A percentile compares a stretch with the other conserved stretches of the same genome.
Evolutionary conservation across 2,329 filamentous ascomycete genomes (phyloP).

Genomic region (Pseudocercospora fuligena): DNA sequence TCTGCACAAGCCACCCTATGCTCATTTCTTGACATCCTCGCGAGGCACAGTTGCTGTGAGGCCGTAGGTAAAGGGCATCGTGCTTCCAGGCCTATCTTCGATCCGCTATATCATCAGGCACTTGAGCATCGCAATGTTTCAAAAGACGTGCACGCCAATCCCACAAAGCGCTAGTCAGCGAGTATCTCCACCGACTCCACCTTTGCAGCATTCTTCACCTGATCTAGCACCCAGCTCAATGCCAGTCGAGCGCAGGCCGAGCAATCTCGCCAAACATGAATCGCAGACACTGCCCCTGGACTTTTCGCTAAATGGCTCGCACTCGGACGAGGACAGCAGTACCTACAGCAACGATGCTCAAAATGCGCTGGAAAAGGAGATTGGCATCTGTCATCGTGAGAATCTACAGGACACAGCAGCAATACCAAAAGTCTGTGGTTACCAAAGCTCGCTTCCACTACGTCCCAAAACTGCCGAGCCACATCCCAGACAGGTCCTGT

Average conservation of each 20-base stretch:
- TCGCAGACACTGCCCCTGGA: slow-evolving; percentile 5
- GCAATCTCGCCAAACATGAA: slow-evolving; percentile 3
- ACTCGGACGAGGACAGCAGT: background rate
- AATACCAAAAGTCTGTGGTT: background rate
- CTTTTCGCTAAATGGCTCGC: background rate
- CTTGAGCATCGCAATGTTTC: background rate
- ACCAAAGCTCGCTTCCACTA: background rate
- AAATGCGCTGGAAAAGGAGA: background rate
- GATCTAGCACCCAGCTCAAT: slow-evolving; percentile 1
- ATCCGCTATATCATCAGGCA: background rate
- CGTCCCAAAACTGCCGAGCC: background rate
- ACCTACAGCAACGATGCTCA: background rate
- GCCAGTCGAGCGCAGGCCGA: slow-evolving; percentile 5
- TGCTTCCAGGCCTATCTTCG: background rate
- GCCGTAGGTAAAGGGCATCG: background rate
- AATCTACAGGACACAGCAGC: background rate
- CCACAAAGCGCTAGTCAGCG: background rate
- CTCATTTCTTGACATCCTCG: background rate
- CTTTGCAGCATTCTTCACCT: background rate
- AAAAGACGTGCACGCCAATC: background rate
- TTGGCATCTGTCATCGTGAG: background rate
- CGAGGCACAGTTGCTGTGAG: background rate
- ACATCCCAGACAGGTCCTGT: background rate
- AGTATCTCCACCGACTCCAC: background rate
- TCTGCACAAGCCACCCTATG: slow-evolving; percentile 1